A percentile compares a stretch with the other conserved stretches of the same genome.
Conservation (phyloP, 2,329 filamentous ascomycete genomes). For the Diaporthe sp. region DNA sequence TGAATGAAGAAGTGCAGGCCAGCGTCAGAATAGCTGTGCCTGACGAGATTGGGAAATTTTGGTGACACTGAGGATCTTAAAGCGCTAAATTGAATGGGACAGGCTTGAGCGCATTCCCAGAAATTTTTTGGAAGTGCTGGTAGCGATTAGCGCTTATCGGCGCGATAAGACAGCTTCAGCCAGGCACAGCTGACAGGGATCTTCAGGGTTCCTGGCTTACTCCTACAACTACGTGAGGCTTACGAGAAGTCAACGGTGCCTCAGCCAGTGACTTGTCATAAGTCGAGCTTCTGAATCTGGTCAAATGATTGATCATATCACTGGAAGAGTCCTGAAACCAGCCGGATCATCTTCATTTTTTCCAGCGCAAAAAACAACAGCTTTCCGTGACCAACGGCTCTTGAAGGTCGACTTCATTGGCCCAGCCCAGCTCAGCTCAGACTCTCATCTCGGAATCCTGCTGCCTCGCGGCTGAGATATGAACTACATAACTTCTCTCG, state of each 20-base stretch:
- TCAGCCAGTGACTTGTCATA: background rate
- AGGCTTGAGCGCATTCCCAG: background rate
- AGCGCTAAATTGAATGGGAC: background rate
- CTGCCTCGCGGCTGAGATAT: slow-evolving; percentile 38
- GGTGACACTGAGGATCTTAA: background rate
- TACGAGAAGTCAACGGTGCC: background rate
- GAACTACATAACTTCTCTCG: slow-evolving; percentile 42
- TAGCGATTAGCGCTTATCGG: slow-evolving; percentile 9
- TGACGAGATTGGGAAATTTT: background rate
- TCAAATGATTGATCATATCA: background rate
- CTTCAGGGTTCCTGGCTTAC: background rate
- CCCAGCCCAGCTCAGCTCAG: slow-evolving; percentile 12
- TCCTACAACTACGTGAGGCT: background rate
- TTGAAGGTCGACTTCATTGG: background rate
- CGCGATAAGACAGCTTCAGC: slow-evolving; percentile 1
- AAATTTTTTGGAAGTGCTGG: slow-evolving; percentile 33
- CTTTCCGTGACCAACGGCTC: background rate
- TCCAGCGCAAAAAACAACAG: background rate
- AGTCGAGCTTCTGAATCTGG: background rate
- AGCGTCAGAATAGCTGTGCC: background rate
- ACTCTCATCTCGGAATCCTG: background rate
- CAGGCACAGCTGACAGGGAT: background rate
- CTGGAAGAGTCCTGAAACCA: too few species aligned
- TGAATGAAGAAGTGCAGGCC: background rate
- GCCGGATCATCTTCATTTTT: background rate